Conservation (phyloP, 73 alveolate genomes). For the Effrenium voratum region DNA sequence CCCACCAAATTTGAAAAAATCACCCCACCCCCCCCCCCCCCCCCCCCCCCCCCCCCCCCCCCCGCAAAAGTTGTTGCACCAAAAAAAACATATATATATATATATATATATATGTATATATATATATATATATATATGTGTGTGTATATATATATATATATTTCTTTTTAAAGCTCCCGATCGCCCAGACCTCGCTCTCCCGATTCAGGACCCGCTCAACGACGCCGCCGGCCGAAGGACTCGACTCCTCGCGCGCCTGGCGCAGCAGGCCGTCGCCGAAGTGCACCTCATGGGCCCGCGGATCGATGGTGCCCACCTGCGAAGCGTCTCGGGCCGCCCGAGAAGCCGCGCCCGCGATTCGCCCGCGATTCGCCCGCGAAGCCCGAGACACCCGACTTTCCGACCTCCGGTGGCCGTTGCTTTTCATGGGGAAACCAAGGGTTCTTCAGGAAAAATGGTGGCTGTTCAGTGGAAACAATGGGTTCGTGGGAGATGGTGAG, state of each 20-base stretch:
- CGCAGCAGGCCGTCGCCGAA: constrained; percentile 46
- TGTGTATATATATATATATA: neutral
- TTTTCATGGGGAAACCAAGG: too few relatives aligned
- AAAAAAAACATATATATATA: neutral
- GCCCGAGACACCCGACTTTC: too few relatives aligned
- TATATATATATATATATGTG: neutral
- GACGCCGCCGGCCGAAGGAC: neutral
- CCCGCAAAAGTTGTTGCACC: neutral
- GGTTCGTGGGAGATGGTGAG: too few relatives aligned
- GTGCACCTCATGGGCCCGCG: constrained; percentile 45
- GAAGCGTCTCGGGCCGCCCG: too few relatives aligned
- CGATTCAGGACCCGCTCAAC: neutral
- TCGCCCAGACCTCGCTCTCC: neutral
- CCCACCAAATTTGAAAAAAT: neutral
- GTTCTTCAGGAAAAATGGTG: too few relatives aligned
- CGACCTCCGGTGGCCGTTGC: too few relatives aligned
- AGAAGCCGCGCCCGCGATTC: too few relatives aligned
- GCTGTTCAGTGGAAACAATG: too few relatives aligned
- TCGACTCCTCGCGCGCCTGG: neutral
- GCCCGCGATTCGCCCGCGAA: too few relatives aligned
- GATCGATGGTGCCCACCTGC: constrained; percentile 56
- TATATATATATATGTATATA: neutral
- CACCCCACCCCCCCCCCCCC: neutral
- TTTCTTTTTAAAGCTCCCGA: neutral
- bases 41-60: neutral